Conservation (phyloP, 2,329 filamentous ascomycete species). For the Trichothecium roseum region DNA sequence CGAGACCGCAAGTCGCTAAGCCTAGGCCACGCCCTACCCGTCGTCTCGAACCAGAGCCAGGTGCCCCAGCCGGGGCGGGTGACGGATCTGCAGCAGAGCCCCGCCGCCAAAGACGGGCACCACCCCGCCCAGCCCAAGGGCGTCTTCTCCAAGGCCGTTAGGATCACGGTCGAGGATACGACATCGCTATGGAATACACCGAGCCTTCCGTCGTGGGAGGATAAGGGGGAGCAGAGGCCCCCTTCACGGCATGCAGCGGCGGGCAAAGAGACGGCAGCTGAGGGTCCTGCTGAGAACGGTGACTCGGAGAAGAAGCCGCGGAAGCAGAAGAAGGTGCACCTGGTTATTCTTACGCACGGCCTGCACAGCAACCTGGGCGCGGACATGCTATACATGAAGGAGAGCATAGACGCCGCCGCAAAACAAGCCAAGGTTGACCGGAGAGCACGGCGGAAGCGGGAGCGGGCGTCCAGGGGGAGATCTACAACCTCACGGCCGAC, state of each 20-base stretch:
- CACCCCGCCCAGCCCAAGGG: conserved; percentile 59
- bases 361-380: conserved; percentile 91
- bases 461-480: conserved; percentile 24
- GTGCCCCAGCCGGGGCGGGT: conserved; percentile 59
- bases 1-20: conserved; percentile 77
- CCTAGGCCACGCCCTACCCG: conserved; percentile 40
- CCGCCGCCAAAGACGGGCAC: conserved; percentile 31
- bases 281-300: conserved; percentile 10
- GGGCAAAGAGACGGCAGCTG: too few species aligned
- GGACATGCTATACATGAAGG: conserved; percentile 95
- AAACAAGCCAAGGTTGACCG: conserved; percentile 63
- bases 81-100: conserved; percentile 49
- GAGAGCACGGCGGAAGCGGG: conserved; percentile 45
- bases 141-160: conserved; percentile 74
- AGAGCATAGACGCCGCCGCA: conserved; percentile 83
- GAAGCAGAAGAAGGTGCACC: conserved; percentile 70
- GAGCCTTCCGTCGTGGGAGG: conserved; percentile 57
- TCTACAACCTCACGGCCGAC: neutral
- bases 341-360: conserved; percentile 89
- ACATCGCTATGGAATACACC: conserved; percentile 89
- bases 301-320: conserved; percentile 22
- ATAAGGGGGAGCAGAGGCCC: conserved; percentile 19
- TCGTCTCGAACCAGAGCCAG: conserved; percentile 33
- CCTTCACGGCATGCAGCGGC: conserved; percentile 6
- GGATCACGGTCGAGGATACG: conserved; percentile 76